Base-by-base conservation (phyloP, 768 basidiomycete genomes). In the Rhizopogon roseolus region DNA sequence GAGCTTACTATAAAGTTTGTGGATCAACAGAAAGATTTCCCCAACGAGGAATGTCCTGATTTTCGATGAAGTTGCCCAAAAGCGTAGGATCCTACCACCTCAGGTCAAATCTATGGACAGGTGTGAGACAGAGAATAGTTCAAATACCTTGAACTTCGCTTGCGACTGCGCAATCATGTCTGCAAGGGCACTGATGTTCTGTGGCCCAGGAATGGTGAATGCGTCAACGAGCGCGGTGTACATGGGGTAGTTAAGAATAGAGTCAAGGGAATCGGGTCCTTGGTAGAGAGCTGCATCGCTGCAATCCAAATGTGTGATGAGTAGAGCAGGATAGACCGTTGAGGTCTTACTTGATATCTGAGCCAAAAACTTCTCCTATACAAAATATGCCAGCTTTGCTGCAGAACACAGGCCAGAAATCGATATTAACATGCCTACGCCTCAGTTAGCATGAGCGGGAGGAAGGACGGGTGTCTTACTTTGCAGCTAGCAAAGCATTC, bases 311-410 rank as follows among this genome's bases (percentile, higher is more conserved):
- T 58, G 55, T 43, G 46, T 38, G 36, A 27, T 32, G 22, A 46
- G 22, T 19, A 22, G 5, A 11, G 62, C 42, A 53, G 32, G 27
- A 41, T 27, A 36, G 14, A 36, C 5, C 14, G 34, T 9, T 11
- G 22, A 17, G 17, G 19, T 36, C 65, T 37, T 63, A 86, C 85
- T 74, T 68, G 44, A 82, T 67, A 49, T 84, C 72, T 49, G 72
- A 64, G 42, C 77, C 78, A 54, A 81, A 77, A 44, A 94, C 86
- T 70, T 93, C 91, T 39, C 93, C 93, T 51, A 93, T 86, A 62
- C 88, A 93, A 71, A 88, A 93, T 9, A 93, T 86, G 11, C 85
- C 89, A 0, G 90, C 88, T n/a, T 80, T 81, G 42, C 67, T 71
- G 60, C 83, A 84, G 63, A 94, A 93, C 6, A 62, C 62, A 1